phyloP scores from a whole-genome alignment of 2,329 filamentous ascomycete species.

The Colletotrichum tropicicola region DNA sequence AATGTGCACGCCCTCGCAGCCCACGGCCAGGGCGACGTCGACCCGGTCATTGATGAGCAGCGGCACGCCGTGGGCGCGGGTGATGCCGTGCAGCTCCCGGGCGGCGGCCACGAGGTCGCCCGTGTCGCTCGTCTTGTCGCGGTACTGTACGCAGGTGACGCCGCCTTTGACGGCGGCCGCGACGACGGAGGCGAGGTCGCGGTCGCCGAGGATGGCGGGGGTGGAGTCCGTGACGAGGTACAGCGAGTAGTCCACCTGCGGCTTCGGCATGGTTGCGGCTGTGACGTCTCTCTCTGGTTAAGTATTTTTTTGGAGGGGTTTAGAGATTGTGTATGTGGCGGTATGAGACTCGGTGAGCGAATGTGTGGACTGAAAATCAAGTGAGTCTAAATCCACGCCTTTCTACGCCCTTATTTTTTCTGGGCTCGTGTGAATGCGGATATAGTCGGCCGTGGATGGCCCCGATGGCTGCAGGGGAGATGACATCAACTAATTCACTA shows the following conservation, averaged over 20 bases:
- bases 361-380: background rate
- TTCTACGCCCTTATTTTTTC: background rate
- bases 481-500: conserved; percentile 6
- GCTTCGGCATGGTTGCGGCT: conserved; percentile 40
- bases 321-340: background rate
- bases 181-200: conserved; percentile 77
- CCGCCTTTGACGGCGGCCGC: conserved; percentile 80
- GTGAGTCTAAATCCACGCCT: background rate
- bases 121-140: conserved; percentile 86
- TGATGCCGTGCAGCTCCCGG: conserved; percentile 75
- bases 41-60: conserved; percentile 93
- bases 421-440: conserved; percentile 6
- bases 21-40: conserved; percentile 85
- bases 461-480: conserved; percentile 1
- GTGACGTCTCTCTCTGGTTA: background rate
- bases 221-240: conserved; percentile 96
- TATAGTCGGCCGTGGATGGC: conserved; percentile 20
- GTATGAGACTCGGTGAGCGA: background rate
- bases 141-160: conserved; percentile 87
- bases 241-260: conserved; percentile 76
- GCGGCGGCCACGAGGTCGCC: conserved; percentile 76
- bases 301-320: background rate
- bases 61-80: conserved; percentile 74
- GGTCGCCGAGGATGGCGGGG: conserved; percentile 78
- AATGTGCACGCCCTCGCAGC: conserved; percentile 91